These are phyloP conservation scores for Vitellaria paradoxa DNA, from an alignment of 179 eudicot species.

Conservation along the genomic window DNA sequence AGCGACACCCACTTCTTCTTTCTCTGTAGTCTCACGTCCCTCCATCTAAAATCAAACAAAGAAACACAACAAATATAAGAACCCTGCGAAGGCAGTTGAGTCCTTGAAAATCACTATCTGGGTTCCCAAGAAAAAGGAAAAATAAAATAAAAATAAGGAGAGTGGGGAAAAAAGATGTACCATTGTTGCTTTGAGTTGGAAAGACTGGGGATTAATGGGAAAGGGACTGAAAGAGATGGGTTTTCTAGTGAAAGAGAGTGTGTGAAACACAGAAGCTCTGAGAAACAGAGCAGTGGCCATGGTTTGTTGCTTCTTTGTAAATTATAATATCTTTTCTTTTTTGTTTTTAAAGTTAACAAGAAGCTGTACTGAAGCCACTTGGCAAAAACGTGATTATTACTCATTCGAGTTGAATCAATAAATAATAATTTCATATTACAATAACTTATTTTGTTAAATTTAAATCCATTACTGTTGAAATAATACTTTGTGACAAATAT, in stretches of 20 bases:
- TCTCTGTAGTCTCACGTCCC: conserved; percentile 48
- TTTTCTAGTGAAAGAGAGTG: conserved; percentile 22
- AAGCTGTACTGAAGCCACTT: neutral
- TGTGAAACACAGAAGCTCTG: conserved; percentile 34
- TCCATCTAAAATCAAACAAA: conserved; percentile 46
- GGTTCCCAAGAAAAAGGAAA: neutral
- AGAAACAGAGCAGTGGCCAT: conserved; percentile 36
- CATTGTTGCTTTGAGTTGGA: conserved; percentile 31
- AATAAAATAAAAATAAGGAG: neutral
- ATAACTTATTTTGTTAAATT: too few relatives aligned
- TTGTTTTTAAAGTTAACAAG: neutral
- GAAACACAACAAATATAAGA: neutral
- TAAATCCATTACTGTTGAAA: too few relatives aligned
- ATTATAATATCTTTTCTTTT: neutral
- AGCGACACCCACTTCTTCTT: conserved; percentile 24
- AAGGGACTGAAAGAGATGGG: conserved; percentile 14
- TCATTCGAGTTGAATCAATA: too few relatives aligned
- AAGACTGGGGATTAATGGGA: conserved; percentile 17
- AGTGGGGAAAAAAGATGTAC: conserved; percentile 6
- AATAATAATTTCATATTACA: too few relatives aligned
- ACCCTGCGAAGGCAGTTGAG: neutral
- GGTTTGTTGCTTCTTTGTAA: conserved; percentile 3
- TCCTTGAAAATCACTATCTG: neutral
- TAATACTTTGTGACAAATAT: too few relatives aligned
- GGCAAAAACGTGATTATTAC: neutral